phyloP scores from a whole-genome alignment of 2,329 filamentous ascomycete genomes.

The Tolypocladium album region DNA sequence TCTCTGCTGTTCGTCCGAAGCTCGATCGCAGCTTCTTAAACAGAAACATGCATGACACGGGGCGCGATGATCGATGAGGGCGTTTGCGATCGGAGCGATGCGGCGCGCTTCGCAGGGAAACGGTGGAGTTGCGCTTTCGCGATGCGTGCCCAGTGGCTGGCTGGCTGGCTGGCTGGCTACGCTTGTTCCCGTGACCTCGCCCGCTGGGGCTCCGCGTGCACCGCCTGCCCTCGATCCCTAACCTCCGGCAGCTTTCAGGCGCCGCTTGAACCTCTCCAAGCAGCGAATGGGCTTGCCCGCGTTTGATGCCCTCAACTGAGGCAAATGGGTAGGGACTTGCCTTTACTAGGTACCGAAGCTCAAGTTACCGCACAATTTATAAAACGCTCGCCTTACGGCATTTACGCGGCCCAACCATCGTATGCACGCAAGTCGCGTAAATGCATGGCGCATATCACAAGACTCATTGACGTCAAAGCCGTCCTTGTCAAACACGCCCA shows the following conservation, averaged over 20 bases:
- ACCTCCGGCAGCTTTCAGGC: background rate
- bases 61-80: background rate
- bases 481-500: background rate
- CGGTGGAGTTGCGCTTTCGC: background rate
- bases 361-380: background rate
- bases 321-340: background rate
- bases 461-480: background rate
- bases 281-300: too few species aligned
- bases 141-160: background rate
- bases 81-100: background rate
- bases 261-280: too few species aligned
- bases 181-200: background rate
- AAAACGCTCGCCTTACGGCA: background rate
- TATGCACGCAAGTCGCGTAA: background rate
- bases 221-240: background rate
- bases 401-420: background rate
- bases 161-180: background rate
- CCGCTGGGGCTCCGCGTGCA: background rate
- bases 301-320: too few species aligned
- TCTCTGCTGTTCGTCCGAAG: conserved; percentile 3
- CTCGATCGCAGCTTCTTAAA: background rate
- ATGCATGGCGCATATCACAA: background rate
- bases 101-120: background rate
- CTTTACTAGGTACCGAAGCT: background rate
- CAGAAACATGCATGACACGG: conserved; percentile 1